Evolutionary conservation across 208 protist genomes (phyloP), one percentile per base, ranked within the genome.

Genomic region (Leishmania lainsoni): DNA sequence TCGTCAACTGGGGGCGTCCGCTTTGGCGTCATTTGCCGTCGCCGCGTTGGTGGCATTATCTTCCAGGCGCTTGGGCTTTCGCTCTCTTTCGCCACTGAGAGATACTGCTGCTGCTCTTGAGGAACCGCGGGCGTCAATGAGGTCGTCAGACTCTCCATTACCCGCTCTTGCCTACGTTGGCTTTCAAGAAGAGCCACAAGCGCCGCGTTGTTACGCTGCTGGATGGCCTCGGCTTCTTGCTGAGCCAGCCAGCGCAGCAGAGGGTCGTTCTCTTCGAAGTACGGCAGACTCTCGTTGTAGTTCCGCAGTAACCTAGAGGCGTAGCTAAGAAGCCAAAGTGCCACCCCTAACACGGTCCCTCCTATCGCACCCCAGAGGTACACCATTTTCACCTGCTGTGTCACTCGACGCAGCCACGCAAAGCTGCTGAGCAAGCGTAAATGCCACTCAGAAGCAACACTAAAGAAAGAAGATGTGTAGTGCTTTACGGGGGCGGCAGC

Each of bases 331-430:
- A 87, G 68, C 75, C 74, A 83, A 26, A 87, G 74, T 4, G 79
- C 65, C 61, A 83, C 51, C 48, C 83, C 79, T 39, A 87, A 72
- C 42, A 87, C 35, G 5, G 69, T 29, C 9, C 72, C 69, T 26
- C 83, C 83, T 5, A 78, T 5, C 39, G 75, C 32, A 14, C 79
- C 35, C 83, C 83, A 87, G 17, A 87, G 22, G 63, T 87, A 87
- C 10, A 87, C 26, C 22, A 65, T 29, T 54, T 80, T 78, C 12
- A 78, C 20, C 58, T 80, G 78, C 72, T 65, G 78, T 2, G n/a
- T 59, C 8, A 78, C 5, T 39, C 69, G 32, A 73, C 78, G 59
- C 14, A 83, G 29, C 6, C 72, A 54, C 48, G 39, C 32, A 32
- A 76, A 29, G 16, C 16, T 35, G 48, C 2, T 14, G 16, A 76